Conservation (phyloP, 441 rosid species). For the Lepidium campestre region DNA sequence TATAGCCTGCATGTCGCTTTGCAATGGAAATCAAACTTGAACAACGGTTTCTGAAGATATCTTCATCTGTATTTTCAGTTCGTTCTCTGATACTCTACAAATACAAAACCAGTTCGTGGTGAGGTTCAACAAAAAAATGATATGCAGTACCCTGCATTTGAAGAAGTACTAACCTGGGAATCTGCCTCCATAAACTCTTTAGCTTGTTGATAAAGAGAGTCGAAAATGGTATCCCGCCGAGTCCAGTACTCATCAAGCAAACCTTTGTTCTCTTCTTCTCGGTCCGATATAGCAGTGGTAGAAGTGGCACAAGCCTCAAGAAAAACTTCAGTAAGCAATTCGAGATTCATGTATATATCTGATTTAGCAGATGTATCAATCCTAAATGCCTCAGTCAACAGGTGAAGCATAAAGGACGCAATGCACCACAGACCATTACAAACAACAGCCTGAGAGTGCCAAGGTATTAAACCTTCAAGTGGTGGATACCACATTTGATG, state of each 20-base stretch:
- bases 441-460: conserved; percentile 63
- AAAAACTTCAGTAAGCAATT: conserved; percentile 61
- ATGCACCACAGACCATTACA: conserved; percentile 79
- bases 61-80: conserved; percentile 37
- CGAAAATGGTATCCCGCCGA: conserved; percentile 69
- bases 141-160: neutral
- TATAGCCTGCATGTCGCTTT: conserved; percentile 79
- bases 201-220: conserved; percentile 62
- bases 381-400: conserved; percentile 52
- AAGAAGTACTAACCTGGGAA: conserved; percentile 45
- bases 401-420: conserved; percentile 67
- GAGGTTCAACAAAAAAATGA: neutral
- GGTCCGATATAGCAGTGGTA: conserved; percentile 63
- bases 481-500: conserved; percentile 92
- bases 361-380: conserved; percentile 55
- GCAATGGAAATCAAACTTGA: conserved; percentile 65
- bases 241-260: conserved; percentile 74
- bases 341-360: conserved; percentile 54
- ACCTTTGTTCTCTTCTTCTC: conserved; percentile 66
- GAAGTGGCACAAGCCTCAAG: conserved; percentile 72
- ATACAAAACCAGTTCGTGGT: conserved; percentile 12
- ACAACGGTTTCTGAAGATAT: conserved; percentile 54
- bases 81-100: conserved; percentile 47
- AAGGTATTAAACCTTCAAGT: conserved; percentile 79
- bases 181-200: conserved; percentile 44